Conservation (phyloP, 176 grass and related monocot species). For the Musa acuminata region DNA sequence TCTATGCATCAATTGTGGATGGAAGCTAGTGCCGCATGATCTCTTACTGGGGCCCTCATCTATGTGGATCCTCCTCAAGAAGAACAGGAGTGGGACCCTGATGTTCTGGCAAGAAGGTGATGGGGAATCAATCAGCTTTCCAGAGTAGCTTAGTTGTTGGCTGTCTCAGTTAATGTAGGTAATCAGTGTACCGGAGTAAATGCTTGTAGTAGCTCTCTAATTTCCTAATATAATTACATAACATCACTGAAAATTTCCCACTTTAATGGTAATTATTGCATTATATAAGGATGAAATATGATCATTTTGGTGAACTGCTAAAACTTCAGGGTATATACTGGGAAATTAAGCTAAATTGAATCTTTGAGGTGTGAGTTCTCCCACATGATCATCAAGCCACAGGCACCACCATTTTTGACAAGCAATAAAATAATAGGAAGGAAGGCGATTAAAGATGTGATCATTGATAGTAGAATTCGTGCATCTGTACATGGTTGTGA, state of each 20-base stretch:
- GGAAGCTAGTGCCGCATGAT: not conserved
- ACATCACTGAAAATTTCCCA: too few species aligned
- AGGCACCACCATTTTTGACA: not conserved
- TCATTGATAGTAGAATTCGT: not conserved
- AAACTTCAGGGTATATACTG: too few species aligned
- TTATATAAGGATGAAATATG: too few species aligned
- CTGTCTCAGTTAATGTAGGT: not conserved
- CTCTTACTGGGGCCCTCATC: not conserved
- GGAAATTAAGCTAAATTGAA: too few species aligned
- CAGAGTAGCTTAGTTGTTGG: not conserved
- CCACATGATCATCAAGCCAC: too few species aligned
- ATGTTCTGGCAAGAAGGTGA: constrained; percentile 16
- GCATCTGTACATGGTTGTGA: not conserved
- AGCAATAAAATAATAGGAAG: not conserved
- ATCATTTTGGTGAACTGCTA: too few species aligned
- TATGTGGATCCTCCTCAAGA: not conserved
- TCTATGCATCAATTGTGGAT: not conserved
- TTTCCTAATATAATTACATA: not conserved
- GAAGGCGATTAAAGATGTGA: not conserved
- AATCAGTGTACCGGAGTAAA: not conserved
- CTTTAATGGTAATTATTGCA: too few species aligned
- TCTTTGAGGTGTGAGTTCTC: too few species aligned
- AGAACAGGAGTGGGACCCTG: constrained; percentile 5
- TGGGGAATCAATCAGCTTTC: constrained; percentile 18
- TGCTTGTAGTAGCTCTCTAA: not conserved